Base-by-base conservation (phyloP, 768 basidiomycete genomes). In the Podaxis sp. region DNA sequence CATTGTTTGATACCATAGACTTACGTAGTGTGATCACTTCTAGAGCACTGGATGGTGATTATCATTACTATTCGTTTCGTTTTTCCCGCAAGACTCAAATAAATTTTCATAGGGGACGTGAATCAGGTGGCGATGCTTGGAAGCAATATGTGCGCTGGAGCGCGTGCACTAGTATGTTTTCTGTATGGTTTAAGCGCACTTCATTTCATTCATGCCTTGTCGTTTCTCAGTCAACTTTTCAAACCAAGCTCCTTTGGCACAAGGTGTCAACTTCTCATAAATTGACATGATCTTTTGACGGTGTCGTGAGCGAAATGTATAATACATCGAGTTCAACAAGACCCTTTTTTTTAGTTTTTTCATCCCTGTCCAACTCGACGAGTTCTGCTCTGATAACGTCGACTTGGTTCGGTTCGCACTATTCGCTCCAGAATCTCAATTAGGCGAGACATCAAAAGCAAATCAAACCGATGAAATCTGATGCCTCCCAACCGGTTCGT, bases 41-140 rank as follows among this genome's bases (percentile, higher is more conserved):
- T 73, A 92, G 91, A 92, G 87, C 75, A 93, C 91, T 55, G 92
- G 92, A 66, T 93, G 91, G 89, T 89, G 74, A 75, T 85, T 79
- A 4, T 42, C 33, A 33, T 40, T 30, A 52, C 33, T 46, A 46
- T 15, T 13, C 9, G 30, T 56, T 57, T 7, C 11, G 33, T 12
- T 26, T 55, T 42, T n/a, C n/a, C 40, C 64, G 44, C 39, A 44
- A 39, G 68, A 64, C 62, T 58, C 52, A 69, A 66, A 67, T n/a
- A 67, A 61, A 64, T 67, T 66, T 70, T 39, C 67, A 46, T 19
- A 90, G 90, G 95, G 96, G 96, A 19, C 87, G 96, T 54, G 96
- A 99, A 79, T 94, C 93, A 6, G 96, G 96, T 42, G 96, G 96
- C 57, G 96, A 98, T 75, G 91, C 96, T n/a, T 99, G 96, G 96